phyloP scores from a whole-genome alignment of 164 flowering plant genomes.

The Saururus chinensis region DNA sequence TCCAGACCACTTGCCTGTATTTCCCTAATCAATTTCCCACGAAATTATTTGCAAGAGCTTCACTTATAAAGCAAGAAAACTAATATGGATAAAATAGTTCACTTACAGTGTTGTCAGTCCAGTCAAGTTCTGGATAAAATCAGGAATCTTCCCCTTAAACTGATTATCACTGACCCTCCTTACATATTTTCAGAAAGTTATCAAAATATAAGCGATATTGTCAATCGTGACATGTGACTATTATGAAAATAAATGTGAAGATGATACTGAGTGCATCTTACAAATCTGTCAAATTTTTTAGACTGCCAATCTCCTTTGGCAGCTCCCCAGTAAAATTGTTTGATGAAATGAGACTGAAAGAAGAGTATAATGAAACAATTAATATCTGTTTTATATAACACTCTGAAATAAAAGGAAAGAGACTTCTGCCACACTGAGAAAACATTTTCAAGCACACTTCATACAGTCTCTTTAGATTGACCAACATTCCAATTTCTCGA shows the following conservation, averaged over 20 bases:
- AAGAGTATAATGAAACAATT: neutral
- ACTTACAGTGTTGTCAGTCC: slow-evolving; percentile 23
- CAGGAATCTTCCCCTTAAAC: slow-evolving; percentile 33
- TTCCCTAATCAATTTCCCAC: slow-evolving; percentile 24
- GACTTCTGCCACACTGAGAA: too few relatives aligned
- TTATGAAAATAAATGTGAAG: too few relatives aligned
- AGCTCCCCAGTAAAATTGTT: slow-evolving; percentile 19
- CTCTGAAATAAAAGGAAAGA: too few relatives aligned
- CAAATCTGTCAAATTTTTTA: slow-evolving; percentile 11
- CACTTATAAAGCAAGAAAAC: neutral
- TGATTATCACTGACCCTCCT: slow-evolving; percentile 31
- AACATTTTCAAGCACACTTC: too few relatives aligned
- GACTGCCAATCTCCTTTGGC: slow-evolving; percentile 11
- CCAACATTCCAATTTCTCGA: slow-evolving; percentile 20
- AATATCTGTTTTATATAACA: too few relatives aligned
- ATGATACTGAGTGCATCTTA: slow-evolving; percentile 3
- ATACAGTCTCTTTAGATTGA: slow-evolving; percentile 18
- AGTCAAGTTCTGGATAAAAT: slow-evolving; percentile 19
- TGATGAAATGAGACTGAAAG: slow-evolving; percentile 16
- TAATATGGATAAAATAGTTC: neutral
- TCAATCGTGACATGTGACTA: too few relatives aligned
- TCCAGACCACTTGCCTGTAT: slow-evolving; percentile 53
- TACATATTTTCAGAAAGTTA: neutral
- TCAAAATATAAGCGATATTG: neutral
- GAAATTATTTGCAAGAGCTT: neutral